Evolutionary conservation across 225 moss, liverwort and hornwort genomes (phyloP), one percentile per base, ranked within the genome.

Genomic region (Anthoceros angustus): DNA sequence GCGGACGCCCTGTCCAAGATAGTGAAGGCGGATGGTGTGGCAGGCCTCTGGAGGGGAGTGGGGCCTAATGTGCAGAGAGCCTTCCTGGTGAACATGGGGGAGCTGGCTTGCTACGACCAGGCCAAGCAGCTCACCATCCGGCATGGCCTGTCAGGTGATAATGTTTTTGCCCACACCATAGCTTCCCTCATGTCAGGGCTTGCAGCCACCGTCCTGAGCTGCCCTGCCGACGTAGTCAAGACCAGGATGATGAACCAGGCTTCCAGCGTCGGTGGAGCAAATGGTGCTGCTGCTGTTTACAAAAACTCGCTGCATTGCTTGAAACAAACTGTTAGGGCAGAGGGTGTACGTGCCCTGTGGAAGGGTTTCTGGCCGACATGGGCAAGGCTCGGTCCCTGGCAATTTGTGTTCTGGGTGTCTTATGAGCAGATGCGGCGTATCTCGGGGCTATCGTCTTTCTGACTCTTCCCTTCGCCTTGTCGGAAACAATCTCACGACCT

Each of bases 181-280:
- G 91, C 95, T 14, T 98, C 95, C 0, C 74, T 89, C 14, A 70
- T 82, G 82, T 98, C 95, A 11, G 95, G 95, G 12, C 70, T 98
- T 41, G 69, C 92, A 0, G 95, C 95, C 25, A 92, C 88, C 40
- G 64, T 86, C 62, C 79, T 98, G 14, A 98, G 95, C 63, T 98
- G 95, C 67, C 95, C 95, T 62, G 81, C 95, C 2, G 95, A 98
- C 65, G 88, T 98, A 24, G 87, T 98, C 39, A 98, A 98, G 67
- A 98, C 95, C 21, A 77, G 95, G 63, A 98, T 98, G 95, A 98
- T 98, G 95, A 98, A 92, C 73, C 95, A 95, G 71, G 50, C 15
- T 70, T 67, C 4, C 42, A 16, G 40, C 25, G 7, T 25, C 12
- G 4, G 32, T 55, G 10, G 21, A 18, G 72, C n/a, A n/a, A n/a